A percentile compares a stretch with the other conserved stretches of the same genome.
Conservation (phyloP, 2,329 filamentous ascomycete genomes). For the Elsinoe necatrix region DNA sequence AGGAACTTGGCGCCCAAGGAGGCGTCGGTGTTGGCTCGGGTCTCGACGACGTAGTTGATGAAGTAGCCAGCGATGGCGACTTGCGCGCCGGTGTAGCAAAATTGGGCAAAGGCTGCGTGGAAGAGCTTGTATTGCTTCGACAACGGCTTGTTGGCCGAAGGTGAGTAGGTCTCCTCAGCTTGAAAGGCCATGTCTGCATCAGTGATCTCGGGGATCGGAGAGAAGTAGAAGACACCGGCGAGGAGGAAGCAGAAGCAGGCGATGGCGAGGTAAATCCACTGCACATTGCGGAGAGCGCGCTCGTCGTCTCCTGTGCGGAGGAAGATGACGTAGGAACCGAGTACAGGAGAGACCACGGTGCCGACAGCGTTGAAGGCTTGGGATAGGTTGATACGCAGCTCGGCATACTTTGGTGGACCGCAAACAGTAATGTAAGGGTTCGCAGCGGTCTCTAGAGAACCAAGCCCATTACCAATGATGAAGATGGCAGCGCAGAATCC, state of each 20-base stretch:
- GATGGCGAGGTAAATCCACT: slow-evolving; percentile 58
- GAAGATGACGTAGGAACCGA: slow-evolving; percentile 56
- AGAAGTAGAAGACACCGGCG: slow-evolving; percentile 51
- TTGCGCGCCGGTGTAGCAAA: slow-evolving; percentile 73
- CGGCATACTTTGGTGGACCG: slow-evolving; percentile 51
- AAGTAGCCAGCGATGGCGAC: slow-evolving; percentile 42
- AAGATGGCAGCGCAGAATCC: slow-evolving; percentile 54
- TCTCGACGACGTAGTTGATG: slow-evolving; percentile 52
- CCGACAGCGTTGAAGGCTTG: slow-evolving; percentile 53
- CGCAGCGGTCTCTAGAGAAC: slow-evolving; percentile 51
- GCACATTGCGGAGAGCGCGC: slow-evolving; percentile 49
- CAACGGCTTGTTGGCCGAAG: slow-evolving; percentile 41
- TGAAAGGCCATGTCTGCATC: slow-evolving; percentile 54
- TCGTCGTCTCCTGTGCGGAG: slow-evolving; percentile 42
- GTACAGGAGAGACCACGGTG: slow-evolving; percentile 50
- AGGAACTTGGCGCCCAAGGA: slow-evolving; percentile 58
- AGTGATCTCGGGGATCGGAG: slow-evolving; percentile 48
- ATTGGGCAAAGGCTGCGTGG: slow-evolving; percentile 67
- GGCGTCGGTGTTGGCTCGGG: slow-evolving; percentile 46
- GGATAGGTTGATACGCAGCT: slow-evolving; percentile 51
- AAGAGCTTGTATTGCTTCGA: slow-evolving; percentile 61
- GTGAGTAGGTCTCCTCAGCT: slow-evolving; percentile 28
- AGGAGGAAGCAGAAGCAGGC: slow-evolving; percentile 52
- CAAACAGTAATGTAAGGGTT: slow-evolving; percentile 48
- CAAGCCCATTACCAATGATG: slow-evolving; percentile 44